A percentile compares a stretch with the other conserved stretches of the same genome.
Conservation (phyloP, 306 rosid genomes). For the Phaseolus lunatus region DNA sequence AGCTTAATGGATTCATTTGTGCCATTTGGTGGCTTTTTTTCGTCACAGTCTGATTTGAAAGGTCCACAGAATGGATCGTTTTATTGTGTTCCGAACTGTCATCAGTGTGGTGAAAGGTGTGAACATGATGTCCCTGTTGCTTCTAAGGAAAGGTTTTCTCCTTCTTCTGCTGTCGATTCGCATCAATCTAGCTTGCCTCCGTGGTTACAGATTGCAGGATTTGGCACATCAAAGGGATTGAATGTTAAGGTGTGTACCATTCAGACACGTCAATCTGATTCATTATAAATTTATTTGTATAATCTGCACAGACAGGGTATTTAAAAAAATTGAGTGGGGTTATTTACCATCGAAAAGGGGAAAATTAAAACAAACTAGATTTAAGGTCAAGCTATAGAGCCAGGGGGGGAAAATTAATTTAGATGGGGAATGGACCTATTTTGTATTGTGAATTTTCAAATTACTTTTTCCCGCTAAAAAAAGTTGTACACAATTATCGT, state of each 20-base stretch:
- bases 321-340: neutral
- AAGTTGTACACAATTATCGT: neutral
- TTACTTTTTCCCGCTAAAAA: neutral
- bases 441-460: conserved; percentile 2
- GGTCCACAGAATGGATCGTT: conserved; percentile 57
- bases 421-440: conserved; percentile 22
- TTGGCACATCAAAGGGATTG: conserved; percentile 51
- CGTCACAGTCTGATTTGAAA: conserved; percentile 80
- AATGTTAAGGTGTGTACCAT: conserved; percentile 75
- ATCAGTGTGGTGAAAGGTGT: conserved; percentile 58
- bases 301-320: neutral
- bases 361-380: conserved; percentile 23
- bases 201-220: conserved; percentile 72
- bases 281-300: conserved; percentile 14
- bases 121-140: conserved; percentile 62
- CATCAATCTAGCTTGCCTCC: conserved; percentile 71
- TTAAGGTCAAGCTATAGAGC: neutral
- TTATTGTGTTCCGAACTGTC: conserved; percentile 55
- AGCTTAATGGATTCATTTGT: conserved; percentile 97
- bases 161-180: conserved; percentile 56
- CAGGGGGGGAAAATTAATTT: neutral
- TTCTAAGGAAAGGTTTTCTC: conserved; percentile 53
- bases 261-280: conserved; percentile 28
- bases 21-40: conserved; percentile 94
- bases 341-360: conserved; percentile 15